Percentiles rank a stretch among this genome's conserved stretches.
Conservation (phyloP, 169 alveolate genomes). For the Eimeria acervulina region DNA sequence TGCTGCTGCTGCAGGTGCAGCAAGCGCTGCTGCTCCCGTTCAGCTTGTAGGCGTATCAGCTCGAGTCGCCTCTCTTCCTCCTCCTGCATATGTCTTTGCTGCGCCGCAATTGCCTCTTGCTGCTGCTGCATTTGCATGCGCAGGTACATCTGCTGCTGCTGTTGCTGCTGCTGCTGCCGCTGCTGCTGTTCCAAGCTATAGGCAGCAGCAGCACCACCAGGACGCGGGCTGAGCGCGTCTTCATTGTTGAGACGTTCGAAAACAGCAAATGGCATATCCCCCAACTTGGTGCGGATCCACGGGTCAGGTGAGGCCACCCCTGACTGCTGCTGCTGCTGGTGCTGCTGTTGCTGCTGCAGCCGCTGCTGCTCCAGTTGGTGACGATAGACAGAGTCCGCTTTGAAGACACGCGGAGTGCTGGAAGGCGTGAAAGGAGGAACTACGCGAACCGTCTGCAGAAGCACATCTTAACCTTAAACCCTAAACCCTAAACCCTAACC, state of each 20-base stretch:
- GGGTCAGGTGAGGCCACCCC: constrained; percentile 25
- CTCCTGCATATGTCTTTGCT: background rate
- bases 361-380: background rate
- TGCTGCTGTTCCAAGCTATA: background rate
- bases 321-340: constrained; percentile 25
- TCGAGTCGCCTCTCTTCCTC: background rate
- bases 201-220: background rate
- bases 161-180: too few relatives aligned
- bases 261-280: constrained; percentile 48
- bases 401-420: background rate
- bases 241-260: constrained; percentile 67
- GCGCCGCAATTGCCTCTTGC: background rate
- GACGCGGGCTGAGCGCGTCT: background rate
- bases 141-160: background rate
- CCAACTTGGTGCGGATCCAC: constrained; percentile 46
- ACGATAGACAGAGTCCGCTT: background rate
- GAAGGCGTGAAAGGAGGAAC: background rate
- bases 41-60: background rate
- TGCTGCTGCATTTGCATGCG: background rate
- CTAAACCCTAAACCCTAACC: constrained; percentile 44
- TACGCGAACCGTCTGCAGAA: constrained; percentile 8
- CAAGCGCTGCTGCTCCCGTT: background rate
- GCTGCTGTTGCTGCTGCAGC: background rate
- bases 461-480: background rate
- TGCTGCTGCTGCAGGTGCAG: constrained; percentile 20